phyloP scores from a whole-genome alignment of 345 rosid species.

The Carallia brachiata region DNA sequence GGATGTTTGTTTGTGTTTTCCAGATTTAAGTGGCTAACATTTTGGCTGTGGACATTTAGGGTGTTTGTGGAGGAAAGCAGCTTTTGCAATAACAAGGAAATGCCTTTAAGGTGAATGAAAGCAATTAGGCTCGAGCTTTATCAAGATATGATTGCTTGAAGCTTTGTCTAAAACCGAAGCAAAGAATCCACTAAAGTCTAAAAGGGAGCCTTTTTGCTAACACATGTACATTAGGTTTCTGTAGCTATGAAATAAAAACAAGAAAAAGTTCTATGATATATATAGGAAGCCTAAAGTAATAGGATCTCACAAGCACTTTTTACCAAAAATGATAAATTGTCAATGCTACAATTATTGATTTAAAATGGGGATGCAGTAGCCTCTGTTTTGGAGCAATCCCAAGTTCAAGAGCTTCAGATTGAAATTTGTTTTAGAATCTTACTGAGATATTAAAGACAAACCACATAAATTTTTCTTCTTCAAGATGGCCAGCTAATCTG shows the following conservation, averaged over 20 bases:
- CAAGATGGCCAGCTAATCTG: background rate
- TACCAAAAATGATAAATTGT: background rate
- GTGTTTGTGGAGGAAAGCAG: background rate
- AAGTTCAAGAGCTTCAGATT: background rate
- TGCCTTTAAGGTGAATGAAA: conserved; percentile 1
- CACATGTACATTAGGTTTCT: conserved; percentile 7
- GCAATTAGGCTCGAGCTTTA: background rate
- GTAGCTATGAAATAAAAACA: background rate
- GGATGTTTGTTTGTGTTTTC: background rate
- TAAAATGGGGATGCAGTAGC: background rate
- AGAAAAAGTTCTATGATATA: background rate
- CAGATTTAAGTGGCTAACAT: background rate
- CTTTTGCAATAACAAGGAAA: conserved; percentile 3
- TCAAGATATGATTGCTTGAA: conserved; percentile 1
- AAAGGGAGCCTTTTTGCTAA: conserved; percentile 5
- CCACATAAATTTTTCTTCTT: background rate
- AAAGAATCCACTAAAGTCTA: conserved; percentile 11
- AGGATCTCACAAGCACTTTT: background rate
- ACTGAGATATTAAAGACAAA: background rate
- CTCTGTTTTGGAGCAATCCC: background rate
- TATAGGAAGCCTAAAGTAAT: background rate
- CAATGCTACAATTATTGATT: background rate
- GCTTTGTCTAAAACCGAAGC: conserved; percentile 15
- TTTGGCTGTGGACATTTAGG: background rate
- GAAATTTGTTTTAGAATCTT: background rate